phyloP scores from a whole-genome alignment of 768 basidiomycete species.

The Russula foetens region DNA sequence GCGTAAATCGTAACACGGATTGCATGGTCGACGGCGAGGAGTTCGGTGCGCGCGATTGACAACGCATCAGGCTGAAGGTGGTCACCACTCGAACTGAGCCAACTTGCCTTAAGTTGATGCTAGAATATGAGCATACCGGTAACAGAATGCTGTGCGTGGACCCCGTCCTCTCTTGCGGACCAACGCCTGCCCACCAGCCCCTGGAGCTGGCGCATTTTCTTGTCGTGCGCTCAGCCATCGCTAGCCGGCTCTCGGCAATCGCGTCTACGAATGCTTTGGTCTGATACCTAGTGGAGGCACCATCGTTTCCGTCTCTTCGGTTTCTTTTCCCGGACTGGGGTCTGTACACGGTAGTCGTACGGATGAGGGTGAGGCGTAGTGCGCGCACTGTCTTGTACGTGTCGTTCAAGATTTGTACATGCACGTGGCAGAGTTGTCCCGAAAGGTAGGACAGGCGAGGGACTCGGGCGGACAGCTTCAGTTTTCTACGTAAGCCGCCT shows the following conservation, averaged over 20 bases:
- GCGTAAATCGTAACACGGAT: conserved; percentile 57
- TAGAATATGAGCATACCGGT: conserved; percentile 49
- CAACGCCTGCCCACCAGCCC: conserved; percentile 87
- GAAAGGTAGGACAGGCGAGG: conserved; percentile 75
- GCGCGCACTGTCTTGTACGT: conserved; percentile 60
- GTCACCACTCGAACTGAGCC: neutral
- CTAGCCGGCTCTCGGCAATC: conserved; percentile 56
- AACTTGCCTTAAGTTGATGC: neutral
- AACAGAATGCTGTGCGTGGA: conserved; percentile 65
- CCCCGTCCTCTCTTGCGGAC: conserved; percentile 46
- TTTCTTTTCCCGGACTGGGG: conserved; percentile 37
- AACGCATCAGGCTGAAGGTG: conserved; percentile 52
- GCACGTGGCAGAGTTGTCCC: conserved; percentile 68
- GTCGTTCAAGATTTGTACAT: conserved; percentile 56
- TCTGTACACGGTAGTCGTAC: conserved; percentile 59
- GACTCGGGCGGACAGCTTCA: conserved; percentile 57
- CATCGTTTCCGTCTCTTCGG: conserved; percentile 20
- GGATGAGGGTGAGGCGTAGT: conserved; percentile 53
- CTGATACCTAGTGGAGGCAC: conserved; percentile 54
- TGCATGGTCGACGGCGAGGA: conserved; percentile 71
- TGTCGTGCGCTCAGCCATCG: conserved; percentile 53
- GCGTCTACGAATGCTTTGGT: conserved; percentile 53
- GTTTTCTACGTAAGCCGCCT: conserved; percentile 42
- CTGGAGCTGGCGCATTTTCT: conserved; percentile 70
- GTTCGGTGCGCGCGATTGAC: conserved; percentile 54